Conservation (phyloP, 1,284 basidiomycete genomes). For the Pseudozyma hubeiensis region DNA sequence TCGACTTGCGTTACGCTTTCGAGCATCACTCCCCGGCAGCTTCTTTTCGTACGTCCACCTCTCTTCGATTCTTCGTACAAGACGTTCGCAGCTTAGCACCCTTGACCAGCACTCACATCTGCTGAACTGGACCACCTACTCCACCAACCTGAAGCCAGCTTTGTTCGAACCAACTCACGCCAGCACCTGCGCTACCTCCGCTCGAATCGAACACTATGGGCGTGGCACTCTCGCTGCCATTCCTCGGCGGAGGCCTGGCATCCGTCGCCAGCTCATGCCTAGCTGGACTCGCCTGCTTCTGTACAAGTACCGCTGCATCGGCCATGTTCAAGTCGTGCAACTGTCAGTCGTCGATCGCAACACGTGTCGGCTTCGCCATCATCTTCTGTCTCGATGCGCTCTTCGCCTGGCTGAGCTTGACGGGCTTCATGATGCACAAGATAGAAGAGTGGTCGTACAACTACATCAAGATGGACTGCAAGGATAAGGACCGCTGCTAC, state of each 20-base stretch:
- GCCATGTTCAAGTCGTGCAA: conserved; percentile 99
- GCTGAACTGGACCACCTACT: too few relatives aligned
- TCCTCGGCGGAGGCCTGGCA: conserved; percentile 81
- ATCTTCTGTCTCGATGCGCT: conserved; percentile 97
- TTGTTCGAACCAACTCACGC: neutral
- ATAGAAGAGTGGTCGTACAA: conserved; percentile 94
- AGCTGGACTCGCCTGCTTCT: conserved; percentile 69
- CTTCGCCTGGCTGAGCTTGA: conserved; percentile 95
- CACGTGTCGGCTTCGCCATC: conserved; percentile 94
- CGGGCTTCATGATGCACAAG: conserved; percentile 84
- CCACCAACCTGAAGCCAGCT: too few relatives aligned
- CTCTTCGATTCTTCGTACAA: too few relatives aligned
- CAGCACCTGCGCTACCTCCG: conserved; percentile 8
- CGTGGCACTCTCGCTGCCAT: conserved; percentile 84
- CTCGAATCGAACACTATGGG: conserved; percentile 74
- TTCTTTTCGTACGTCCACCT: neutral
- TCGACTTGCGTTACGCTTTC: neutral
- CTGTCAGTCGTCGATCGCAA: conserved; percentile 98
- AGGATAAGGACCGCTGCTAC: conserved; percentile 86
- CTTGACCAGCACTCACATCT: too few relatives aligned
- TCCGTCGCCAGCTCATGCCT: conserved; percentile 71
- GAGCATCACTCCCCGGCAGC: neutral
- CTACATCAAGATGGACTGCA: conserved; percentile 98
- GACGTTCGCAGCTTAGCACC: too few relatives aligned
- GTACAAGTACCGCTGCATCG: conserved; percentile 86